phyloP scores from a whole-genome alignment of 495 filamentous ascomycete genomes.

The Trichoderma reesei region DNA sequence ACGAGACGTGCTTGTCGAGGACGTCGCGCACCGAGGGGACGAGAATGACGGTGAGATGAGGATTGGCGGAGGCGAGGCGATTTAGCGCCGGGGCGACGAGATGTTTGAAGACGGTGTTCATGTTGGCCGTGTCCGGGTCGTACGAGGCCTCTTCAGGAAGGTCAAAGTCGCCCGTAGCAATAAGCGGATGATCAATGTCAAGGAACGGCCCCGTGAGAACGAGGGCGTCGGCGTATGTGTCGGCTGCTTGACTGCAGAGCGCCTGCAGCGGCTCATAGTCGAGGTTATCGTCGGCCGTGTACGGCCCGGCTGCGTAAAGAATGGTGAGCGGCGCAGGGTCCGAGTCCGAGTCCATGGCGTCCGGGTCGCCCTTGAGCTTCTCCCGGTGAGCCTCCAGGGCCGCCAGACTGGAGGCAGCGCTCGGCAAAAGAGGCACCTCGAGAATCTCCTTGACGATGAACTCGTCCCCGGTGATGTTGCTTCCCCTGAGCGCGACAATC shows the following conservation, averaged over 20 bases:
- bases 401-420: slow-evolving; percentile 51
- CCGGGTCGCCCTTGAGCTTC: slow-evolving; percentile 49
- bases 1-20: slow-evolving; percentile 71
- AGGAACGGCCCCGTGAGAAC: slow-evolving; percentile 82
- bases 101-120: slow-evolving; percentile 74
- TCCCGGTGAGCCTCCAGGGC: slow-evolving; percentile 54
- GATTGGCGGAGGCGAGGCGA: slow-evolving; percentile 54
- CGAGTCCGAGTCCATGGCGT: slow-evolving; percentile 46
- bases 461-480: slow-evolving; percentile 75
- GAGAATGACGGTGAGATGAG: slow-evolving; percentile 68
- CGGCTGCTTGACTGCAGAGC: slow-evolving; percentile 66
- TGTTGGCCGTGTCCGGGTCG: slow-evolving; percentile 66
- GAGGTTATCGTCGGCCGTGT: slow-evolving; percentile 83
- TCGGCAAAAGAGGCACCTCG: slow-evolving; percentile 57
- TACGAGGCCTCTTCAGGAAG: slow-evolving; percentile 59
- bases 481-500: slow-evolving; percentile 77
- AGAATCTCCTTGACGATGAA: slow-evolving; percentile 75
- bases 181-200: slow-evolving; percentile 81
- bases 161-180: slow-evolving; percentile 83
- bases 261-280: slow-evolving; percentile 77
- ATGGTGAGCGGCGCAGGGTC: slow-evolving; percentile 58
- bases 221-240: slow-evolving; percentile 66
- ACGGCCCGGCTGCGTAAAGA: slow-evolving; percentile 75
- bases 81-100: slow-evolving; percentile 60
- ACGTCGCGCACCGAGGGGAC: slow-evolving; percentile 83